Conservation (phyloP, 352 stramenopile genomes). For the Pythium aquatile region DNA sequence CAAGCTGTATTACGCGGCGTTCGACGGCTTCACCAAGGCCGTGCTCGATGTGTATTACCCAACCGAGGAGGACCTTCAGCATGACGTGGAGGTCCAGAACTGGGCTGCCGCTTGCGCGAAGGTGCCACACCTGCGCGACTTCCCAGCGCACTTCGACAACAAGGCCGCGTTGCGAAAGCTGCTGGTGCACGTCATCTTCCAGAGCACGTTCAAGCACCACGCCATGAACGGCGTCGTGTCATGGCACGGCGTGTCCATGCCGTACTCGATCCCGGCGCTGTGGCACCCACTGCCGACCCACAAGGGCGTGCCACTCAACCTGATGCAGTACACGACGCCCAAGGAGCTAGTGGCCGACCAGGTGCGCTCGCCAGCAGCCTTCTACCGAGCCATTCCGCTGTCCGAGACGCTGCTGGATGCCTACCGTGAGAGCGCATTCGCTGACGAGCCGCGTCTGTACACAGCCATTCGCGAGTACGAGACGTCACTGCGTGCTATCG, state of each 20-base stretch:
- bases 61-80: slow-evolving; percentile 27
- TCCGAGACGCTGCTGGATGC: slow-evolving; percentile 21
- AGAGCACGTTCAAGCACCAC: slow-evolving; percentile 24
- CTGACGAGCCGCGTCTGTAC: slow-evolving; percentile 16
- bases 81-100: slow-evolving; percentile 34
- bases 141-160: slow-evolving; percentile 11
- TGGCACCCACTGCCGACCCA: slow-evolving; percentile 17
- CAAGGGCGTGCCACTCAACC: slow-evolving; percentile 16
- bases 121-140: slow-evolving; percentile 15
- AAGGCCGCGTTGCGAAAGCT: slow-evolving; percentile 9
- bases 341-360: slow-evolving; percentile 15
- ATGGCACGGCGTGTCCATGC: slow-evolving; percentile 19
- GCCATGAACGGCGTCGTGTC: slow-evolving; percentile 22
- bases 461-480: slow-evolving; percentile 22
- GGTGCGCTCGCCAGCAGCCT: slow-evolving; percentile 13
- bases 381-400: slow-evolving; percentile 20
- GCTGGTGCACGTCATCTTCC: slow-evolving; percentile 20
- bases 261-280: slow-evolving; percentile 12
- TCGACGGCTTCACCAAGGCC: slow-evolving; percentile 25
- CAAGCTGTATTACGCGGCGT: slow-evolving; percentile 29
- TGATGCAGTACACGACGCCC: slow-evolving; percentile 13
- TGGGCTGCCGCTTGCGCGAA: slow-evolving; percentile 11
- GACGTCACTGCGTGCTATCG: slow-evolving; percentile 15
- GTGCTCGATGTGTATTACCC: slow-evolving; percentile 37
- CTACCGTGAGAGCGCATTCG: slow-evolving; percentile 20